These are phyloP conservation scores for Septoria linicola DNA, from an alignment of 2,329 filamentous ascomycete species.

Conservation along the genomic window DNA sequence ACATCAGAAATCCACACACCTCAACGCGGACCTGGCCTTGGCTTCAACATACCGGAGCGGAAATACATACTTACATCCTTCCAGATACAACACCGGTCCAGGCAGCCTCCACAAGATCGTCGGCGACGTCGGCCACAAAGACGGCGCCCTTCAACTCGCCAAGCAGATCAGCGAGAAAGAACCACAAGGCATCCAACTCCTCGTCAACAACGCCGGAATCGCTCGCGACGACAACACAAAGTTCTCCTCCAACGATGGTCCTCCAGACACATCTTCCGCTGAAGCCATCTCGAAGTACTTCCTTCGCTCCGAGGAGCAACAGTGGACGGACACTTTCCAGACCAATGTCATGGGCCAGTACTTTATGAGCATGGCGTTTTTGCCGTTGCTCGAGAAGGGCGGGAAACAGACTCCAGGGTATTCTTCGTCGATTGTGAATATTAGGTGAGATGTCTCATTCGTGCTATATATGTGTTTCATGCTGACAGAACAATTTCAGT, in stretches of 20 bases:
- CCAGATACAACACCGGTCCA: constrained; percentile 45
- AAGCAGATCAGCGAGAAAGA: constrained; percentile 48
- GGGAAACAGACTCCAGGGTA: constrained; percentile 48
- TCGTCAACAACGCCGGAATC: constrained; percentile 57
- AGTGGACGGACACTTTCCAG: constrained; percentile 53
- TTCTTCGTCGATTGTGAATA: constrained; percentile 54
- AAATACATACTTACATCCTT: constrained; percentile 7
- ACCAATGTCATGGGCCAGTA: constrained; percentile 54
- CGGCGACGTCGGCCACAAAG: constrained; percentile 53
- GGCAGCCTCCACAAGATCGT: constrained; percentile 43
- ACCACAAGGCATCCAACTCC: constrained; percentile 52
- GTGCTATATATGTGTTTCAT: no score
- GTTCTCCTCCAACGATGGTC: constrained; percentile 42
- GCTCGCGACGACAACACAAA: constrained; percentile 54
- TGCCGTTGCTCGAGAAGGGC: constrained; percentile 55
- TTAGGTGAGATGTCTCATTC: constrained; percentile 30
- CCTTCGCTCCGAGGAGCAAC: constrained; percentile 47
- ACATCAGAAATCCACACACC: no score
- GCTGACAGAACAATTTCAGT: constrained; percentile 22
- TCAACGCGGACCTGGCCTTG: no score
- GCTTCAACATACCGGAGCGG: no score
- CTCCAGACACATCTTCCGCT: constrained; percentile 50
- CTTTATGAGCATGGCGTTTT: constrained; percentile 56
- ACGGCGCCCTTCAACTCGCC: constrained; percentile 46
- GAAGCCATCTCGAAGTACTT: constrained; percentile 54